These are phyloP conservation scores for Eragrostis curvula DNA, from an alignment of 176 grass and related monocot genomes.

Conservation along the genomic window DNA sequence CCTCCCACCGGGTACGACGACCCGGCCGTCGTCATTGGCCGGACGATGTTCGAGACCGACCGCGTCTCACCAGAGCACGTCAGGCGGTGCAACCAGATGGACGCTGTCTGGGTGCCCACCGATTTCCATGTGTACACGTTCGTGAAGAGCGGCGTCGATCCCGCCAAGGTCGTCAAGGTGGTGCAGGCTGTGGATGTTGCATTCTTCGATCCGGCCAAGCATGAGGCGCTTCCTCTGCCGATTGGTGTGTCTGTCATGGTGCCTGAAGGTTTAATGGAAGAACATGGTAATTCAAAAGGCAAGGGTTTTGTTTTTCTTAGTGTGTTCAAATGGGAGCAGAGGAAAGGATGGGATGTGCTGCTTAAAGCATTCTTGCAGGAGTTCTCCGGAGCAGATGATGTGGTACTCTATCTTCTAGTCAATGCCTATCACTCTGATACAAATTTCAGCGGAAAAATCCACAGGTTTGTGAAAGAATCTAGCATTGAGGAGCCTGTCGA, in stretches of 20 bases:
- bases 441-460: conserved; percentile 51
- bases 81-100: conserved; percentile 69
- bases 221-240: conserved; percentile 35
- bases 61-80: conserved; percentile 63
- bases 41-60: conserved; percentile 85
- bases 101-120: conserved; percentile 68
- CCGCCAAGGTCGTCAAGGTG: conserved; percentile 59
- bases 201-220: conserved; percentile 72
- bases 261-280: conserved; percentile 4
- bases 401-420: conserved; percentile 50
- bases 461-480: conserved; percentile 40
- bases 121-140: conserved; percentile 67
- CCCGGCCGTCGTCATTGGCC: conserved; percentile 56
- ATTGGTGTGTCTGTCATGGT: conserved; percentile 39
- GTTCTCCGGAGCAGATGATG: conserved; percentile 63
- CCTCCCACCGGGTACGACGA: conserved; percentile 64
- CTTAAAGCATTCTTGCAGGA: conserved; percentile 65
- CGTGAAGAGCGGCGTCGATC: conserved; percentile 61
- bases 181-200: conserved; percentile 65
- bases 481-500: conserved; percentile 39
- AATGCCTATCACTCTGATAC: conserved; percentile 69
- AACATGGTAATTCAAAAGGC: not conserved
- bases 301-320: conserved; percentile 63
- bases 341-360: conserved; percentile 84
- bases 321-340: conserved; percentile 78